Percentiles rank a stretch among this genome's conserved stretches.
phyloP scores from a whole-genome alignment of 2,329 filamentous ascomycete species.

The Thermomyces lanuginosus region DNA sequence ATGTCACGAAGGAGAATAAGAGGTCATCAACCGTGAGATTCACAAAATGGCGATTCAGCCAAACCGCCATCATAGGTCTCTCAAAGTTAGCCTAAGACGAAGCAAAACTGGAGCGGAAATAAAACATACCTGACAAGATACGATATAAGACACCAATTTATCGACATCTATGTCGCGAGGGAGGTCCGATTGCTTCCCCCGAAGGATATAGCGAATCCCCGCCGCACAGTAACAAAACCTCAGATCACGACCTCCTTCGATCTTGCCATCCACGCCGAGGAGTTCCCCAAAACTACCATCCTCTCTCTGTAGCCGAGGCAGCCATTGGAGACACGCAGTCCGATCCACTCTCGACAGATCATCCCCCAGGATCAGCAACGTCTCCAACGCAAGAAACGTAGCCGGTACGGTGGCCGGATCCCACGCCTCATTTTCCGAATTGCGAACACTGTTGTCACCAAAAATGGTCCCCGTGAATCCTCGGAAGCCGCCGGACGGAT shows the following conservation, averaged over 20 bases:
- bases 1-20: neutral
- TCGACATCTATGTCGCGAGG: slow-evolving; percentile 61
- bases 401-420: slow-evolving; percentile 72
- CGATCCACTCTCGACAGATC: slow-evolving; percentile 51
- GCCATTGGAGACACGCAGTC: slow-evolving; percentile 52
- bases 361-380: slow-evolving; percentile 51
- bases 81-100: slow-evolving; percentile 11
- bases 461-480: slow-evolving; percentile 58
- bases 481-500: slow-evolving; percentile 73
- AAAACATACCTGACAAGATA: slow-evolving; percentile 39
- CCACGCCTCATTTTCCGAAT: slow-evolving; percentile 40
- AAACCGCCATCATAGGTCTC: slow-evolving; percentile 76
- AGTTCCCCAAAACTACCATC: slow-evolving; percentile 90
- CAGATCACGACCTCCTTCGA: slow-evolving; percentile 71
- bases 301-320: slow-evolving; percentile 55
- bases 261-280: slow-evolving; percentile 39
- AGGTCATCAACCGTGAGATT: slow-evolving; percentile 54
- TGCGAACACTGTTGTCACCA: slow-evolving; percentile 29
- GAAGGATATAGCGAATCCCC: slow-evolving; percentile 65
- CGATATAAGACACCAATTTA: slow-evolving; percentile 53
- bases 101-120: neutral
- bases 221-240: slow-evolving; percentile 77
- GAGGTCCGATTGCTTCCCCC: slow-evolving; percentile 42
- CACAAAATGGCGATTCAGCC: slow-evolving; percentile 58
- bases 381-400: slow-evolving; percentile 72